Conservation (phyloP, 306 rosid species). For the Quercus aquifolioides region DNA sequence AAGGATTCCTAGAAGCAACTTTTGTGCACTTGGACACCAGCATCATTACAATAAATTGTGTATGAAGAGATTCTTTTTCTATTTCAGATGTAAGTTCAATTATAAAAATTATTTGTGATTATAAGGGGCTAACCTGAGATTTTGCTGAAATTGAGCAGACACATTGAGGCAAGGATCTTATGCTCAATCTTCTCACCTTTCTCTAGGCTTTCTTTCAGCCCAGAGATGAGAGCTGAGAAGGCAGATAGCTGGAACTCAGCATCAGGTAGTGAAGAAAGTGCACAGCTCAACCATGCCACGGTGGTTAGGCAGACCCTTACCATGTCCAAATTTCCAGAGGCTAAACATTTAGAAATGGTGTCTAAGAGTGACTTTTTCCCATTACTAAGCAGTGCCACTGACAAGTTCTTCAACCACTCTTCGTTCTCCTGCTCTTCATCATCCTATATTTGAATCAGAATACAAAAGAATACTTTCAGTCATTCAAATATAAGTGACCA, state of each 20-base stretch:
- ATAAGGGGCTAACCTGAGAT: slow-evolving; percentile 52
- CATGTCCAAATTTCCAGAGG: slow-evolving; percentile 47
- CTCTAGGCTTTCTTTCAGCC: slow-evolving; percentile 46
- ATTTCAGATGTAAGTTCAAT: not conserved
- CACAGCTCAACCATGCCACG: slow-evolving; percentile 68
- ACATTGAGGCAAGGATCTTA: slow-evolving; percentile 62
- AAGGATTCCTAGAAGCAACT: not conserved
- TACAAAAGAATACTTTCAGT: slow-evolving; percentile 16
- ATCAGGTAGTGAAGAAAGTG: slow-evolving; percentile 35
- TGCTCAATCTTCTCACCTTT: slow-evolving; percentile 46
- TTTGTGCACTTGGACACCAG: not conserved
- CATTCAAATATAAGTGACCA: slow-evolving; percentile 8
- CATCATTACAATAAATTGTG: not conserved
- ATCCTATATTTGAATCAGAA: slow-evolving; percentile 35
- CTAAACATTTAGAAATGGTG: slow-evolving; percentile 49
- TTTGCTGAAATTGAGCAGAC: slow-evolving; percentile 72
- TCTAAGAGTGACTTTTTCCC: slow-evolving; percentile 60
- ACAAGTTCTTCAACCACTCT: slow-evolving; percentile 51
- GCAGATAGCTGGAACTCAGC: slow-evolving; percentile 53
- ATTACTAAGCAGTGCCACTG: slow-evolving; percentile 45
- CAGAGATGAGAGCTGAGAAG: slow-evolving; percentile 45
- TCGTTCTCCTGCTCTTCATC: slow-evolving; percentile 42
- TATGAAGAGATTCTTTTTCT: not conserved
- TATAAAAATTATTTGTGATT: not conserved
- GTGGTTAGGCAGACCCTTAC: slow-evolving; percentile 49